phyloP scores from a whole-genome alignment of 495 filamentous ascomycete species.

The Trichoderma asperelloides region DNA sequence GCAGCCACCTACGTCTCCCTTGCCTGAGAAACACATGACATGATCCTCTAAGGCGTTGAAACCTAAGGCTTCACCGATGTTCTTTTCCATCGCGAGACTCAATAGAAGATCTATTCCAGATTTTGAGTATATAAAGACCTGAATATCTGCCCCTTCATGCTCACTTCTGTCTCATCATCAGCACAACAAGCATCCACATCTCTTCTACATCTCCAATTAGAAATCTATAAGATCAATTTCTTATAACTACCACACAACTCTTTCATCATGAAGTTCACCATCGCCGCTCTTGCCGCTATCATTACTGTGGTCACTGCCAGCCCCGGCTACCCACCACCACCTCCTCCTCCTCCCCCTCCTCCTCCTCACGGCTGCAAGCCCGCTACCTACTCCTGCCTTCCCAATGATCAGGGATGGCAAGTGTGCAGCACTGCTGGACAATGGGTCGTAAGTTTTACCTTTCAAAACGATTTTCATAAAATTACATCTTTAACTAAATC shows the following conservation, averaged over 20 bases:
- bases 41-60: not conserved
- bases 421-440: not conserved
- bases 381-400: not conserved
- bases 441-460: not conserved
- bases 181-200: not conserved
- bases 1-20: slow-evolving; percentile 7
- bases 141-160: not conserved
- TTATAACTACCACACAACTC: not conserved
- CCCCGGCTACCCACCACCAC: not conserved
- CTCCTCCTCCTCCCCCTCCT: not conserved
- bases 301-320: not conserved
- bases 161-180: not conserved
- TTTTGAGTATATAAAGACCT: not conserved
- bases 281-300: not conserved
- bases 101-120: not conserved
- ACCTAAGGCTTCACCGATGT: slow-evolving; percentile 2
- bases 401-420: not conserved
- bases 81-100: not conserved
- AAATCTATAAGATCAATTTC: not conserved
- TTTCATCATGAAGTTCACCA: slow-evolving; percentile 3
- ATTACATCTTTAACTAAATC: not conserved
- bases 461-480: too few relatives aligned
- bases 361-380: not conserved
- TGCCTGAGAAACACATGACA: not conserved
- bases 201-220: not conserved